Evolutionary conservation across 305 asterid genomes (phyloP).

Genomic region (Solanum hybrid): DNA sequence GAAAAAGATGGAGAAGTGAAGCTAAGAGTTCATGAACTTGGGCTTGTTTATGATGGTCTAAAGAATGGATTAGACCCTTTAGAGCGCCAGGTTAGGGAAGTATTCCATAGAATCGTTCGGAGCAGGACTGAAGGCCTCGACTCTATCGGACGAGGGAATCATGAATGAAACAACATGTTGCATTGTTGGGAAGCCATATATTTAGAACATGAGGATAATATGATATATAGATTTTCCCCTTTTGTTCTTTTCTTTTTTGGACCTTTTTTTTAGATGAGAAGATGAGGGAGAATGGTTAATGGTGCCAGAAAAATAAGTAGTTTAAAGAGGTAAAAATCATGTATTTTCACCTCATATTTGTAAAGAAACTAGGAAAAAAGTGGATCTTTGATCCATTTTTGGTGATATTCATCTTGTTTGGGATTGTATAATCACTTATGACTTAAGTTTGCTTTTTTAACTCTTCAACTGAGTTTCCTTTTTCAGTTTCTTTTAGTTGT

Average conservation of each 20-base stretch:
- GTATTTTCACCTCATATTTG: constrained; percentile 23
- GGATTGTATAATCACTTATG: constrained; percentile 17
- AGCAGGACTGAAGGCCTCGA: constrained; percentile 48
- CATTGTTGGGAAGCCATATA: constrained; percentile 6
- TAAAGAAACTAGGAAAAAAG: constrained; percentile 25
- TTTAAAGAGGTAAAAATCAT: constrained; percentile 17
- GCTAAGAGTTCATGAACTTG: constrained; percentile 48
- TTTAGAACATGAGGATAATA: constrained; percentile 11
- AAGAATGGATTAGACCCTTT: constrained; percentile 48
- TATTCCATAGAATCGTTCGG: constrained; percentile 46
- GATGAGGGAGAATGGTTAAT: constrained; percentile 7
- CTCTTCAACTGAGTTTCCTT: neutral
- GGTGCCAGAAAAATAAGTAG: constrained; percentile 20
- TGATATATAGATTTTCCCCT: constrained; percentile 19
- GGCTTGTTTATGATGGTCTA: constrained; percentile 24
- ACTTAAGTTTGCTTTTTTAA: neutral
- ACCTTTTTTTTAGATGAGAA: constrained; percentile 2
- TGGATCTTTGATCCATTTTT: constrained; percentile 25
- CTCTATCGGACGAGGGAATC: constrained; percentile 22
- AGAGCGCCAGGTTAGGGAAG: constrained; percentile 56
- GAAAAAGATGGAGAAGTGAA: constrained; percentile 58
- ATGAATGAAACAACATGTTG: constrained; percentile 4
- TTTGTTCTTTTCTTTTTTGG: constrained; percentile 8
- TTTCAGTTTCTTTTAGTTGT: neutral
- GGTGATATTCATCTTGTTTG: constrained; percentile 20